A percentile compares a stretch with the other conserved stretches of the same genome.
Evolutionary conservation across 345 rosid genomes (phyloP).

Genomic region (Microcos paniculata): DNA sequence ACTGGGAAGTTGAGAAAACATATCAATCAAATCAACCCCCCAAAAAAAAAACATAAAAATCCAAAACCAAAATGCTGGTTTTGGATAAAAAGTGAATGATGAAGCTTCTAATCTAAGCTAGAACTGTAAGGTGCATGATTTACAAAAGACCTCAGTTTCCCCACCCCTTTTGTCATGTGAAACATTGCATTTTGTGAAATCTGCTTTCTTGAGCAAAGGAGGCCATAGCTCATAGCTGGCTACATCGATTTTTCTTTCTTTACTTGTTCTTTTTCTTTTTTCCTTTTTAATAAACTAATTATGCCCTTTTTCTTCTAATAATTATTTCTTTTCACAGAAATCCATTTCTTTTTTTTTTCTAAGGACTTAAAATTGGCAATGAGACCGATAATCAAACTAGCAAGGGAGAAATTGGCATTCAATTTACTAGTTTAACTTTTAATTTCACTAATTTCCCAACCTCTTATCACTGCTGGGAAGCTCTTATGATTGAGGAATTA

Average conservation of each 20-base stretch:
- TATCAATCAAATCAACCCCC: conserved; percentile 6
- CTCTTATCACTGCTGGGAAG: no score
- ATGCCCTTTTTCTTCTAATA: no score
- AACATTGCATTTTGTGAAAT: not conserved
- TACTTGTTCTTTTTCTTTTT: not conserved
- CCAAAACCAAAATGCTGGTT: not conserved
- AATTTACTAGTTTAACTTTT: not conserved
- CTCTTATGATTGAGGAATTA: no score
- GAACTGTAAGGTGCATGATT: conserved; percentile 3
- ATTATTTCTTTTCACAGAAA: no score
- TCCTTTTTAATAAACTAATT: no score
- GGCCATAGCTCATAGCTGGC: conserved; percentile 9
- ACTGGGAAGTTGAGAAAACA: conserved; percentile 1
- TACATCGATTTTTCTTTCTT: not conserved
- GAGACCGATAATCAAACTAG: not conserved
- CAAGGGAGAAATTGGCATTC: not conserved
- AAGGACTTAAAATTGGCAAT: no score
- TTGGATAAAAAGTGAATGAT: conserved; percentile 13
- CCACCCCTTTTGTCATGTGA: conserved; percentile 31
- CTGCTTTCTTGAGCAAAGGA: conserved; percentile 20
- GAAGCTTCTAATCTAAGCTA: conserved; percentile 17
- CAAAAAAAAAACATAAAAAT: not conserved
- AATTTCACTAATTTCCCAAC: not conserved
- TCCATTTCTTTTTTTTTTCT: no score
- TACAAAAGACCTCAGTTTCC: not conserved